Conservation (phyloP, 2,329 filamentous ascomycete species). For the Penicillium sp. region DNA sequence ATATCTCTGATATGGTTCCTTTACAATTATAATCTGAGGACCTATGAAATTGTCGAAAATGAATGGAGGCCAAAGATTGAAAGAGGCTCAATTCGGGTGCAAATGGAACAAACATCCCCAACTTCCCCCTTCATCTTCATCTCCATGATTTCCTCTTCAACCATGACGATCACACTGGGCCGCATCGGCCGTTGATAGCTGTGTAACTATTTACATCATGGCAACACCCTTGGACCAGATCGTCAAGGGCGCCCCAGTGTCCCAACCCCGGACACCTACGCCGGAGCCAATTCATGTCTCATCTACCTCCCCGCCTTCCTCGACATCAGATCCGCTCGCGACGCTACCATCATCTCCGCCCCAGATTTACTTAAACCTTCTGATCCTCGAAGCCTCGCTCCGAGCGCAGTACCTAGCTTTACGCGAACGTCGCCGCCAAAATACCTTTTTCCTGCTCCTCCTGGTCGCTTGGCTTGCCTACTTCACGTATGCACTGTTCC, state of each 20-base stretch:
- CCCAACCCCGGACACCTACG: conserved; percentile 31
- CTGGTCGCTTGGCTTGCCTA: conserved; percentile 74
- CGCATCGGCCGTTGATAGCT: conserved; percentile 26
- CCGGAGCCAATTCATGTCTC: conserved; percentile 23
- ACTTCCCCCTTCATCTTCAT: conserved; percentile 7
- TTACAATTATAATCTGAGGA: too few relatives aligned
- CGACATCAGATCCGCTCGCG: conserved; percentile 63
- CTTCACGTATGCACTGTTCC: conserved; percentile 85
- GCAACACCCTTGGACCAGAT: conserved; percentile 72
- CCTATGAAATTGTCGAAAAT: too few relatives aligned
- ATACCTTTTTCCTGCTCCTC: conserved; percentile 83
- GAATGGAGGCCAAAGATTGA: too few relatives aligned
- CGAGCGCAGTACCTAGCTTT: conserved; percentile 89
- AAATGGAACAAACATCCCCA: background rate
- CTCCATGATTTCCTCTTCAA: conserved; percentile 9
- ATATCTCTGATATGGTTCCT: too few relatives aligned
- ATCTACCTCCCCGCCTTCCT: conserved; percentile 43
- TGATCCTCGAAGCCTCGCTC: conserved; percentile 91
- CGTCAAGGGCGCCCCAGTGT: conserved; percentile 79
- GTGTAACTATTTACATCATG: conserved; percentile 42
- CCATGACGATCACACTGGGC: conserved; percentile 24
- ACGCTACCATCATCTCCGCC: conserved; percentile 83
- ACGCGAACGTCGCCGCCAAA: conserved; percentile 78
- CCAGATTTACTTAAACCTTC: conserved; percentile 95
- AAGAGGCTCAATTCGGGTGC: too few relatives aligned